Conservation (phyloP, 495 filamentous ascomycete species). For the Pyronema omphalodes region DNA sequence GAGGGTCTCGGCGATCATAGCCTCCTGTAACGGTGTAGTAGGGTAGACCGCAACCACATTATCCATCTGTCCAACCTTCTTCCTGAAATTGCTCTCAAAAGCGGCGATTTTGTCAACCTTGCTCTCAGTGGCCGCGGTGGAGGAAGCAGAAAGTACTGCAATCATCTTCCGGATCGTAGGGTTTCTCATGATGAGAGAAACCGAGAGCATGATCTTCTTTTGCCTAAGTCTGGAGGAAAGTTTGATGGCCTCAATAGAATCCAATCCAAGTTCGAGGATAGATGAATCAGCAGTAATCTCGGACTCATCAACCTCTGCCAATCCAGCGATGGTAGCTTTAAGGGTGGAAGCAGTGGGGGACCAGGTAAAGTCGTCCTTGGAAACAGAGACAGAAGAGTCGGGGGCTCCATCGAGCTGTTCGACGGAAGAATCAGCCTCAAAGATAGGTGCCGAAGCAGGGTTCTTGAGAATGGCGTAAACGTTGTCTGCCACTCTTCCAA, state of each 20-base stretch:
- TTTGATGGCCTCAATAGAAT: conserved; percentile 53
- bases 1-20: conserved; percentile 60
- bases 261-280: conserved; percentile 44
- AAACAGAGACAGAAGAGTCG: background rate
- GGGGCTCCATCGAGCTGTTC: background rate
- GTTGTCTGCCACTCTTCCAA: conserved; percentile 8
- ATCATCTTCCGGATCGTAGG: conserved; percentile 42
- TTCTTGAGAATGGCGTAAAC: background rate
- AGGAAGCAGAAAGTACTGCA: conserved; percentile 9
- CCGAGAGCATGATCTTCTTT: conserved; percentile 37
- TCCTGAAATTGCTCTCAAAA: conserved; percentile 25
- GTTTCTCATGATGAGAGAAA: conserved; percentile 50
- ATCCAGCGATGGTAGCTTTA: conserved; percentile 38
- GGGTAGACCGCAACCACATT: conserved; percentile 40
- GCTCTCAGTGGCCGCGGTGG: conserved; percentile 3
- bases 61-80: conserved; percentile 25
- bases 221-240: conserved; percentile 46
- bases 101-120: conserved; percentile 8
- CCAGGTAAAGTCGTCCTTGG: conserved; percentile 34
- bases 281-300: conserved; percentile 37
- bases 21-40: conserved; percentile 60
- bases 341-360: conserved; percentile 31
- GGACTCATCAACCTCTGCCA: conserved; percentile 35
- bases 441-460: background rate
- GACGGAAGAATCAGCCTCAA: background rate